phyloP scores from a whole-genome alignment of 202 grass and related monocot species.

The Zoysia matrella region DNA sequence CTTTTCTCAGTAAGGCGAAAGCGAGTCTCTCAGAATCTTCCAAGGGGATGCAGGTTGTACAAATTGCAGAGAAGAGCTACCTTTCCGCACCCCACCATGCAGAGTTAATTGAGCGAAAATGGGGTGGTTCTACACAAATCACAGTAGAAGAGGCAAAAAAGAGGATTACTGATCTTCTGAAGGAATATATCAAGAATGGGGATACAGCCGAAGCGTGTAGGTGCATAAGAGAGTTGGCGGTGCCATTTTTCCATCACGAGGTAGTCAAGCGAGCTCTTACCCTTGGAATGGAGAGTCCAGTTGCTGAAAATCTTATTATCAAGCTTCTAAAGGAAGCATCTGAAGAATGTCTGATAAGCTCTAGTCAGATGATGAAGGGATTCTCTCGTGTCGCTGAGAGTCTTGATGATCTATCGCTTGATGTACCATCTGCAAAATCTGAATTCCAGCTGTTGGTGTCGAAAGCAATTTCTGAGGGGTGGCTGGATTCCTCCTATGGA shows the following conservation, averaged over 20 bases:
- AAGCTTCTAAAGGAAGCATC: slow-evolving; percentile 92
- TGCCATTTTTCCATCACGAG: slow-evolving; percentile 98
- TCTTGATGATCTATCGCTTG: slow-evolving; percentile 95
- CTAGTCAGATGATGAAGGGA: slow-evolving; percentile 94
- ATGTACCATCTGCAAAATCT: slow-evolving; percentile 86
- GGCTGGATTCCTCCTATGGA: slow-evolving; percentile 74
- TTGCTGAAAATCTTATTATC: slow-evolving; percentile 64
- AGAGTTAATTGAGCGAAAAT: slow-evolving; percentile 83
- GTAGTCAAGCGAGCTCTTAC: slow-evolving; percentile 89
- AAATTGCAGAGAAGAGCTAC: slow-evolving; percentile 96
- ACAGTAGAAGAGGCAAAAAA: slow-evolving; percentile 93
- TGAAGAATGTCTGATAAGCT: slow-evolving; percentile 89
- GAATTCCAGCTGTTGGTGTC: slow-evolving; percentile 66
- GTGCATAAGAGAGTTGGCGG: slow-evolving; percentile 92
- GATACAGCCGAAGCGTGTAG: slow-evolving; percentile 87
- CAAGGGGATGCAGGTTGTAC: slow-evolving; percentile 76
- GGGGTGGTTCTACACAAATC: slow-evolving; percentile 80
- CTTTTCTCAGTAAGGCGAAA: slow-evolving; percentile 78
- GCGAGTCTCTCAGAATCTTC: slow-evolving; percentile 71
- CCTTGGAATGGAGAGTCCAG: slow-evolving; percentile 89
- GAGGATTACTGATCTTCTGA: slow-evolving; percentile 84
- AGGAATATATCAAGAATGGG: slow-evolving; percentile 85
- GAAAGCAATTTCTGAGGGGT: slow-evolving; percentile 78
- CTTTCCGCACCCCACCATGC: slow-evolving; percentile 97
- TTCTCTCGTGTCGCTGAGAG: slow-evolving; percentile 74